These are phyloP conservation scores for Akanthomyces uredinophilus DNA, from an alignment of 2,329 filamentous ascomycete genomes.

Conservation along the genomic window DNA sequence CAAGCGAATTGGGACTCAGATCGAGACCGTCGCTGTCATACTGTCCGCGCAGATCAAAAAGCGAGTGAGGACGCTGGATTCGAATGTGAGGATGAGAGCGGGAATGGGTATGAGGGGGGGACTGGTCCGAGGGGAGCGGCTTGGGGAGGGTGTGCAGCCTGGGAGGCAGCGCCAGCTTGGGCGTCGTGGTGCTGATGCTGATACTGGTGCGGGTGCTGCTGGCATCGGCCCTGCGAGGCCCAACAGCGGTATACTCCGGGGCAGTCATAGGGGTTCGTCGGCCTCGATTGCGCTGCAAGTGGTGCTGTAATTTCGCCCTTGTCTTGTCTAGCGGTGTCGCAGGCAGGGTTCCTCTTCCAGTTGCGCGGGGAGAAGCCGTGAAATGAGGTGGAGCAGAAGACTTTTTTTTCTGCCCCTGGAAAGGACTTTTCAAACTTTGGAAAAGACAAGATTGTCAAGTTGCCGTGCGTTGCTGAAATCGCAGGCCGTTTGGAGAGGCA, in stretches of 20 bases:
- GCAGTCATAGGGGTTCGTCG: neutral
- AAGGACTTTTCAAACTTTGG: neutral
- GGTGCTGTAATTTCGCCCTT: neutral
- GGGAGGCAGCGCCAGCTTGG: constrained; percentile 6
- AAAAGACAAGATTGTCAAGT: neutral
- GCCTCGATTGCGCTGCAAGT: no score
- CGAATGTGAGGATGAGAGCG: constrained; percentile 13
- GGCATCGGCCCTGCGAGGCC: neutral
- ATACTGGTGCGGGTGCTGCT: neutral
- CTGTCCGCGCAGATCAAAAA: constrained; percentile 10
- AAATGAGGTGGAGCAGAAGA: neutral
- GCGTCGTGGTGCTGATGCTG: neutral
- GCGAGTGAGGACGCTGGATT: constrained; percentile 13
- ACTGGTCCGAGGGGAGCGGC: constrained; percentile 11
- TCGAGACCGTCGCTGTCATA: constrained; percentile 8
- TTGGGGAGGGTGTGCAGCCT: constrained; percentile 12
- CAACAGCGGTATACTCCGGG: neutral
- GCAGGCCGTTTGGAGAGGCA: neutral
- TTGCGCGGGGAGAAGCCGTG: neutral
- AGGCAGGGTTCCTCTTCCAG: neutral
- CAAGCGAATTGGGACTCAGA: constrained; percentile 2
- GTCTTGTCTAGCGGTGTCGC: neutral
- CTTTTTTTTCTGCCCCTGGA: neutral
- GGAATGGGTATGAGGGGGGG: constrained; percentile 8
- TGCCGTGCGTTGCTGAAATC: neutral